These are phyloP conservation scores for Aspergillus terreus DNA, from an alignment of 2,329 filamentous ascomycete genomes.

Conservation along the genomic window DNA sequence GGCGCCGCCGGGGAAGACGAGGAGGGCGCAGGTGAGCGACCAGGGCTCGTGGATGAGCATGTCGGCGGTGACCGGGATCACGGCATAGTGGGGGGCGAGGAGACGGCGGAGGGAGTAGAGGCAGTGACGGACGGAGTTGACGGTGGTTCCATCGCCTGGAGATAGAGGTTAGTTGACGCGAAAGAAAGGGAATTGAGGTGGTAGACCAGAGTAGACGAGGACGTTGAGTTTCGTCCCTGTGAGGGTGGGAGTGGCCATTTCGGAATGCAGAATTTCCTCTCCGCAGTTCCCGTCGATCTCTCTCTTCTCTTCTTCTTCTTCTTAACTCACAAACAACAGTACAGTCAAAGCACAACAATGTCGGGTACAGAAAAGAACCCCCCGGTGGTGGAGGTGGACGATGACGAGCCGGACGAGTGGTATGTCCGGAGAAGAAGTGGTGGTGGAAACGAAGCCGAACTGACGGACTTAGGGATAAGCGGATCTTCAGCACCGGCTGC, in stretches of 20 bases:
- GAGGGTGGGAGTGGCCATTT: conserved; percentile 46
- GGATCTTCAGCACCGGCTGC: conserved; percentile 95
- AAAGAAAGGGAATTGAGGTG: conserved; percentile 23
- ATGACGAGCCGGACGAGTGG: conserved; percentile 93
- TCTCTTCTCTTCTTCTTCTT: not conserved
- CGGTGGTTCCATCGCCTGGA: conserved; percentile 75
- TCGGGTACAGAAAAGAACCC: conserved; percentile 54
- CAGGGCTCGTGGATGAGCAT: conserved; percentile 88
- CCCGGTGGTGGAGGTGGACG: conserved; percentile 43
- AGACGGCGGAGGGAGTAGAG: conserved; percentile 81
- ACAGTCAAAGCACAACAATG: conserved; percentile 41
- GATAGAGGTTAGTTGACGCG: conserved; percentile 5
- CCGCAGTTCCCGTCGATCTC: not conserved
- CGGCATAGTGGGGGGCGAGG: conserved; percentile 85
- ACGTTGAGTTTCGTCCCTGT: conserved; percentile 73
- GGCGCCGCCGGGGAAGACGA: conserved; percentile 92
- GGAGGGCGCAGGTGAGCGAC: conserved; percentile 77
- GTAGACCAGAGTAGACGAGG: conserved; percentile 80
- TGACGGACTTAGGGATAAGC: conserved; percentile 70
- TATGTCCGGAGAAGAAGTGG: conserved; percentile 38
- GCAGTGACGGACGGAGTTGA: conserved; percentile 85
- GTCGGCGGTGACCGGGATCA: conserved; percentile 76
- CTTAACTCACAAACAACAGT: not conserved
- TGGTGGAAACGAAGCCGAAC: not conserved
- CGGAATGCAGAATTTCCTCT: conserved; percentile 9